Base-by-base conservation (phyloP, 345 rosid species). In the Hevea brasiliensis region DNA sequence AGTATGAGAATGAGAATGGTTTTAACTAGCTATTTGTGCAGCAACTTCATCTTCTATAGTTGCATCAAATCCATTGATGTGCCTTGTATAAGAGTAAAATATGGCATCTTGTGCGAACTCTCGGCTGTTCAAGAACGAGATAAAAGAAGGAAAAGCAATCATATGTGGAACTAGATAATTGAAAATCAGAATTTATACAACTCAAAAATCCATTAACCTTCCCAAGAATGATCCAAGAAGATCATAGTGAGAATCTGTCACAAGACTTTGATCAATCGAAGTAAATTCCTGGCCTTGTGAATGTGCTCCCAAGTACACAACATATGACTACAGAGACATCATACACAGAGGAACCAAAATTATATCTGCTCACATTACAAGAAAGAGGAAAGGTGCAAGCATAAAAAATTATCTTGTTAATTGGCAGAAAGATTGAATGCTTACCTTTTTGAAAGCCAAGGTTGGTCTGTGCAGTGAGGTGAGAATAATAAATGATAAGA, bases 371-470 rank as follows among this genome's bases (percentile, higher is more conserved):
- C 23, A 12, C 8, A 23, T 35, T 17, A 15, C n/a, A 32, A 2
- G 10, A 32, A 0, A 60, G n/a, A 32, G 41, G 8, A 35, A 29
- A 27, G 10, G 21, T 60, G 42, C 21, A 44, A 12, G 67, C 1
- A 44, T 13, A 8, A 10, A 21, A 35, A 37, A 13, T 8, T 41
- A 12, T 17, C 3, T 27, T 12, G 21, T 50, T 50, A 8, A 12
- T 23, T 21, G 11, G 26, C n/a, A 50, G 17, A 26, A 45, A 4
- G 41, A 41, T 71, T 12, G 68, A 81, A 63, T 70, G 79, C 77
- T 79, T 27, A 83, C 94, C 86, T 80, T 70, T 83, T 81, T 76
- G 76, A 84, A 73, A 61, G 90, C 90, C 68, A 69, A 65, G 55
- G 79, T 73, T 72, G 79, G 85, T 67, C 61, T 79, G 1, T 13